Evolutionary conservation across 2,329 filamentous ascomycete genomes (phyloP).

Genomic region (Beauveria caledonica): DNA sequence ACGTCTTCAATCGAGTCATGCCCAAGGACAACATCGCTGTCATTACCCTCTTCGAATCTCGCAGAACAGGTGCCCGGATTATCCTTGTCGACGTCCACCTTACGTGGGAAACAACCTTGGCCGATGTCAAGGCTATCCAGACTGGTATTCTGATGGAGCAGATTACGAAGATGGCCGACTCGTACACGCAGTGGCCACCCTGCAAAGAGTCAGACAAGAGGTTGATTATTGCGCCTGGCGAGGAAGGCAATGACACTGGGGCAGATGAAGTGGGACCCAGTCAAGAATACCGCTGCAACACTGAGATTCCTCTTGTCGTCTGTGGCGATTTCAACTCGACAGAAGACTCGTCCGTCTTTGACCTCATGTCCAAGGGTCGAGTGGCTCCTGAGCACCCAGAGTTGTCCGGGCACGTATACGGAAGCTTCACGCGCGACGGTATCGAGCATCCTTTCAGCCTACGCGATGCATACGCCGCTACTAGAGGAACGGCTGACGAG

Average conservation of each 20-base stretch:
- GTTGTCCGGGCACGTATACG: conserved; percentile 74
- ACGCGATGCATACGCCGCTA: conserved; percentile 78
- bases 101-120: conserved; percentile 85
- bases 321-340: conserved; percentile 97
- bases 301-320: conserved; percentile 82
- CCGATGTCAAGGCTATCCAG: conserved; percentile 94
- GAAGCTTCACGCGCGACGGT: conserved; percentile 84
- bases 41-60: conserved; percentile 86
- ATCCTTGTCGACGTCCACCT: conserved; percentile 93
- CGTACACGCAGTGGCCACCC: conserved; percentile 70
- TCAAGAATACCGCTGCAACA: conserved; percentile 75
- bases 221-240: conserved; percentile 36
- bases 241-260: conserved; percentile 32
- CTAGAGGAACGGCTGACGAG: conserved; percentile 75
- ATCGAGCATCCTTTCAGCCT: conserved; percentile 93
- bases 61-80: conserved; percentile 78
- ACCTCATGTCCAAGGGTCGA: conserved; percentile 73
- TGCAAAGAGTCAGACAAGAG: conserved; percentile 65
- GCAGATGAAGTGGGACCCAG: conserved; percentile 50
- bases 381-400: conserved; percentile 74
- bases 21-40: conserved; percentile 95
- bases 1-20: conserved; percentile 98
- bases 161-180: conserved; percentile 76
- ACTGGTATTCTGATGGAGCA: conserved; percentile 93
- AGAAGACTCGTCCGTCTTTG: conserved; percentile 80